Evolutionary conservation across 1,284 basidiomycete species (phyloP).

Genomic region (Coniferiporia sulphurascens): DNA sequence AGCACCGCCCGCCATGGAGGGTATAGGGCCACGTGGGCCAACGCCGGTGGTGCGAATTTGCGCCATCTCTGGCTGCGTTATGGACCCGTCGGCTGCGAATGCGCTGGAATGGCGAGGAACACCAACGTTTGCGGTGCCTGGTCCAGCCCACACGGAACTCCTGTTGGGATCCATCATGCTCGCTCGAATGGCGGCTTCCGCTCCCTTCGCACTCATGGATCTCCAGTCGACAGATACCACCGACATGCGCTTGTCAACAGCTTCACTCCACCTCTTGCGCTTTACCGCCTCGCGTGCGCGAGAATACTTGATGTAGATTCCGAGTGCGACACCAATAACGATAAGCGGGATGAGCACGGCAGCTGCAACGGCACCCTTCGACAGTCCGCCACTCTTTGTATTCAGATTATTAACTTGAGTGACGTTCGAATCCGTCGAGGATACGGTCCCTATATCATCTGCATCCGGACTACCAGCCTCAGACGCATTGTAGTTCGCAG

Average conservation of each 20-base stretch:
- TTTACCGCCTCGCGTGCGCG: slow-evolving; percentile 56
- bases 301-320: slow-evolving; percentile 53
- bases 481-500: slow-evolving; percentile 52
- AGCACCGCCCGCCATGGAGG: slow-evolving; percentile 37
- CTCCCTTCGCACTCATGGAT: slow-evolving; percentile 66
- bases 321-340: slow-evolving; percentile 41
- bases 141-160: slow-evolving; percentile 48
- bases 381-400: slow-evolving; percentile 30
- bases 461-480: slow-evolving; percentile 34
- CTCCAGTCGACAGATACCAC: slow-evolving; percentile 75
- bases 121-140: slow-evolving; percentile 35
- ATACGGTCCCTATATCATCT: slow-evolving; percentile 37
- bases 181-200: slow-evolving; percentile 64
- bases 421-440: slow-evolving; percentile 31
- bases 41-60: slow-evolving; percentile 43
- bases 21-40: slow-evolving; percentile 35
- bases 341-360: slow-evolving; percentile 72
- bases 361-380: slow-evolving; percentile 70
- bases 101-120: slow-evolving; percentile 43
- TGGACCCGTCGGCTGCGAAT: slow-evolving; percentile 40
- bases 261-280: slow-evolving; percentile 63
- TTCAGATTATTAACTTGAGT: slow-evolving; percentile 34
- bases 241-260: slow-evolving; percentile 79
- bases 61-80: slow-evolving; percentile 37
- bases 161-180: slow-evolving; percentile 51